Evolutionary conservation across 495 filamentous ascomycete genomes (phyloP), one percentile per base, ranked within the genome.

Genomic region (Penicillium roqueforti): DNA sequence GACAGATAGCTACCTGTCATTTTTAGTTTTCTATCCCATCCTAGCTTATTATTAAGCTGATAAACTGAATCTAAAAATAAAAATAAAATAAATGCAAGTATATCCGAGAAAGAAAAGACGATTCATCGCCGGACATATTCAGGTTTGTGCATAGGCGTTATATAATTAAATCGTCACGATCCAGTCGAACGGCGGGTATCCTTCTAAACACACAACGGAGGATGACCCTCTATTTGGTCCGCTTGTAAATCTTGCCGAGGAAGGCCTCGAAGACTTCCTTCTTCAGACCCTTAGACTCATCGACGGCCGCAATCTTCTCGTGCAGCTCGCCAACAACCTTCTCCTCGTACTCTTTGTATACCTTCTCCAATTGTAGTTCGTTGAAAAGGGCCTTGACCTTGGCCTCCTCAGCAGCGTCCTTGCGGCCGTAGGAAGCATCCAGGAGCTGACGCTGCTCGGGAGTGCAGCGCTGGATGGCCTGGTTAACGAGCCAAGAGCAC

Each of bases 401-500:
- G 56, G 82, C 81, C 75, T 97, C 93, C 58, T 83, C 83, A 26
- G 71, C 80, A 63, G 75, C 76, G 76, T 96, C 86, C 78, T 97
- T 97, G 66, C 81, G 83, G 54, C 93, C 93, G 69, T 97, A 97
- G 74, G 92, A 87, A 40, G 85, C 82, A 62, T 95, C 86, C 32
- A 81, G 84, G 34, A 90, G 67, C 69, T 86, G 76, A 60, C 90
- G 84, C 81, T 97, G 95, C 71, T 89, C 87, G 10, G 87, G 80
- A 2, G 75, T 88, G 52, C 84, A 87, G 44, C 84, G 78, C 65
- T 83, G 74, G 40, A 97, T 80, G 39, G 95, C 95, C 71, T 96
- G 87, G 79, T 97, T 97, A 66, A 98, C 80, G 19, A 97, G 70
- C 93, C 93, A 98, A 6, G 87, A 92, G 80, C 93, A 98, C 79